Evolutionary conservation across 2,329 filamentous ascomycete genomes (phyloP), one percentile per base, ranked within the genome.

Genomic region (Cryphonectria carpinicola): DNA sequence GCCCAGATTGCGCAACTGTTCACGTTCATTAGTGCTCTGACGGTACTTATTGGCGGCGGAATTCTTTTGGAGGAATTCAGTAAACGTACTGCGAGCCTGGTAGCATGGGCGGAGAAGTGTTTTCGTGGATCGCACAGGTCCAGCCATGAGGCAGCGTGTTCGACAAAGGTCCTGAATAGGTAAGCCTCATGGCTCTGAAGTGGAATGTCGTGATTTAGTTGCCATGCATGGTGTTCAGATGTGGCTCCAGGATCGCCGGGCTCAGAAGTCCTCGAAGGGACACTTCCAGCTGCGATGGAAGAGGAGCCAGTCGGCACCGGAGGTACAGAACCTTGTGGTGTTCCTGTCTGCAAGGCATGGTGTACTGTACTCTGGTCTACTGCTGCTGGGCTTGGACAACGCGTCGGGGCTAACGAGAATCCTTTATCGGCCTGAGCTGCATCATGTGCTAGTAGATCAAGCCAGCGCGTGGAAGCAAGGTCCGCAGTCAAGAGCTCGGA

Each of bases 1-100:
- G 14, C 74, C 74, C 10, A 84, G 79, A 73, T 90, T 89, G 39
- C 83, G 82, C 70, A 88, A 77, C 69, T 71, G 60, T 8, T 14
- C 10, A 19, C 37, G 14, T 64, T 25, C 37, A 14, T 64, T 19
- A 67, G 54, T 39, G 25, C 14, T 32, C 3, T 67, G 35, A 25
- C 32, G 43, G 25, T 28, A 19, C 19, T 63, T 22, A 13, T 61
- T 32, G 32, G 14, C 19, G 7, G 28, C 28, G 8, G 58, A 22
- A 22, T 35, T 13, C 14, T 2, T 39, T 37, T 37, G 37, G 37
- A 39, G 28, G 35, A 32, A 62, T 14, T 25, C 35, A 22, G 35
- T 17, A 22, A 43, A 64, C 60, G 28, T 68, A 71, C 69, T 13
- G 80, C 80, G 43, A 81, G 71, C 32, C 78, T 74, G 4, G 77